Evolutionary conservation across 768 basidiomycete species (phyloP).

Genomic region (Tylopilus sp.): DNA sequence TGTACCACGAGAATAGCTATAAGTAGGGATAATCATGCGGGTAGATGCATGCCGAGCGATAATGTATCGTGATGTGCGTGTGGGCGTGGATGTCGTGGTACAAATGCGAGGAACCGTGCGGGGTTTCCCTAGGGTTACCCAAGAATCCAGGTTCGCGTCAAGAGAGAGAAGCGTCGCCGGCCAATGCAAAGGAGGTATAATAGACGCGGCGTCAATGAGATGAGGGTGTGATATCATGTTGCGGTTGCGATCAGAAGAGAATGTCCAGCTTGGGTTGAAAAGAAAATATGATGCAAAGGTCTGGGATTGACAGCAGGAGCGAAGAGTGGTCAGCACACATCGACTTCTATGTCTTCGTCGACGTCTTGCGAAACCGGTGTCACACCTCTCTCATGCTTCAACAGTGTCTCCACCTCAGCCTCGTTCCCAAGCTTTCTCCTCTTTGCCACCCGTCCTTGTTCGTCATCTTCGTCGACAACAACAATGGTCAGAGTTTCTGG

Average conservation of each 20-base stretch:
- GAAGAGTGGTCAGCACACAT: slow-evolving; percentile 21
- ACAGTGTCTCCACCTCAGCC: neutral
- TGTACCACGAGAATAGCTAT: slow-evolving; percentile 17
- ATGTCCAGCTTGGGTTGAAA: slow-evolving; percentile 2
- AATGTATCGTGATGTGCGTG: slow-evolving; percentile 6
- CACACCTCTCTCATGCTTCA: slow-evolving; percentile 1
- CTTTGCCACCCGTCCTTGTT: slow-evolving; percentile 54
- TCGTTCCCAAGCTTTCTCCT: slow-evolving; percentile 39
- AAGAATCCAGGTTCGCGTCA: slow-evolving; percentile 15
- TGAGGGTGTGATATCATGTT: slow-evolving; percentile 18
- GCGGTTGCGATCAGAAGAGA: slow-evolving; percentile 1
- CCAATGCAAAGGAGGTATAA: slow-evolving; percentile 19
- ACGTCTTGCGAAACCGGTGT: slow-evolving; percentile 8
- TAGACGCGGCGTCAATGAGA: slow-evolving; percentile 11
- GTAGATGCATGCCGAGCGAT: slow-evolving; percentile 4
- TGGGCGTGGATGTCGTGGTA: slow-evolving; percentile 4
- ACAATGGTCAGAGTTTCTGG: slow-evolving; percentile 54
- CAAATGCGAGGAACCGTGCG: neutral
- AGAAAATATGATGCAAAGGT: slow-evolving; percentile 2
- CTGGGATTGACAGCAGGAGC: neutral
- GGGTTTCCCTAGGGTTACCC: slow-evolving; percentile 13
- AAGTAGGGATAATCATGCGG: slow-evolving; percentile 20
- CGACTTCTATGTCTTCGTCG: slow-evolving; percentile 31
- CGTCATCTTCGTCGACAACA: slow-evolving; percentile 54
- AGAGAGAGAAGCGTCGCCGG: neutral